phyloP scores from a whole-genome alignment of 495 filamentous ascomycete genomes.

The Talaromyces thailandensis region DNA sequence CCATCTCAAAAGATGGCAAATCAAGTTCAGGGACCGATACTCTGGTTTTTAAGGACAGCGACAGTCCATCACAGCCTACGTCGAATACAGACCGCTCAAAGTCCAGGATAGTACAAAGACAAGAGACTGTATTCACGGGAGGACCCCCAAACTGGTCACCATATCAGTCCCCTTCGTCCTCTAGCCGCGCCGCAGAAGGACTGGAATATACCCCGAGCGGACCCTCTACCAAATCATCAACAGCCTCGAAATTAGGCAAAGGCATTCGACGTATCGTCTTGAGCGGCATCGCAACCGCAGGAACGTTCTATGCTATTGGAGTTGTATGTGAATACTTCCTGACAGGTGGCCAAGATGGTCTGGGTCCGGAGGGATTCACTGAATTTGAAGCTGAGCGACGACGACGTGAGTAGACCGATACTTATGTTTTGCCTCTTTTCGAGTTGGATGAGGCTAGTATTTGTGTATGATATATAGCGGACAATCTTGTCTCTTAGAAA shows the following conservation, averaged over 20 bases:
- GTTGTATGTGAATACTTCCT: constrained; percentile 60
- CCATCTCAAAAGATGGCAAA: constrained; percentile 24
- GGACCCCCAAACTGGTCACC: constrained; percentile 20
- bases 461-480: neutral
- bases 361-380: constrained; percentile 43
- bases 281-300: constrained; percentile 51
- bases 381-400: constrained; percentile 34
- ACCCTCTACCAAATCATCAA: constrained; percentile 11
- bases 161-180: constrained; percentile 11
- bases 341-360: constrained; percentile 47
- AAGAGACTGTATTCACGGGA: constrained; percentile 50
- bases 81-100: constrained; percentile 15
- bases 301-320: constrained; percentile 57
- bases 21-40: constrained; percentile 32
- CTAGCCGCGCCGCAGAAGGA: constrained; percentile 6
- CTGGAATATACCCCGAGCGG: constrained; percentile 3
- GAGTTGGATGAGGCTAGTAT: neutral
- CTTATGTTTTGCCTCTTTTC: neutral
- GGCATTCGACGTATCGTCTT: constrained; percentile 42
- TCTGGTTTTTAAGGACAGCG: constrained; percentile 46
- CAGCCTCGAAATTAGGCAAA: constrained; percentile 13
- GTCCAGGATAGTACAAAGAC: constrained; percentile 38
- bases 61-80: constrained; percentile 48
- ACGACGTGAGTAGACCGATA: constrained; percentile 4
- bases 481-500: neutral